Evolutionary conservation across 2,329 filamentous ascomycete species (phyloP), one percentile per base, ranked within the genome.

Genomic region (Paecilomyces fulvus): DNA sequence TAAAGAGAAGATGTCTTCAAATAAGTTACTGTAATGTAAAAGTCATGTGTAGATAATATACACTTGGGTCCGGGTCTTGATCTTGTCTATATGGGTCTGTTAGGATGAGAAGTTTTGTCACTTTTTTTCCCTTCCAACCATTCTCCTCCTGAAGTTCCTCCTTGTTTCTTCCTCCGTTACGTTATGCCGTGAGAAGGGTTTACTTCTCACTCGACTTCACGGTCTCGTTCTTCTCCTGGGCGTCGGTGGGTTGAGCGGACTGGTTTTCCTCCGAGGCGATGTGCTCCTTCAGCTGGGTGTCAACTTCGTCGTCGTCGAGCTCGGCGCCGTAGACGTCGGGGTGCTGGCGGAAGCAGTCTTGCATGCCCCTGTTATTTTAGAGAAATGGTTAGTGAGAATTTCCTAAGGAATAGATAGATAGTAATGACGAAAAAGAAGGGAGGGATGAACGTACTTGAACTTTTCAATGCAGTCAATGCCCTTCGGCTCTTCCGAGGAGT

Each of bases 381-480:
- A 43, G n/a, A 17, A 54, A 61, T 60, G 43, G 57, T 78, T 66
- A 72, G 70, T 65, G 25, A 57, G 59, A 25, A 54, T 23, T 23
- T n/a, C 33, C 37, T 46, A 12, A 21, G 31, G 49, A 31, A n/a
- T 54, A 54, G 23, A 52, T 51, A 56, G 37, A n/a, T n/a, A n/a
- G n/a, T n/a, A 25, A 51, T 57, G 7, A 10, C 21, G 52, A 46
- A n/a, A 46, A 48, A 54, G 14, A 31, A 58, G 3, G 10, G 30
- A 14, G 9, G 2, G 7, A 8, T 10, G 31, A 50, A 82, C 88
- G 51, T 80, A 94, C 90, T 95, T 92, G 82, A 96, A 96, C 77
- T 94, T 95, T 28, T 96, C 91, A 69, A 96, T 94, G 77, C 92
- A 96, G 71, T 96, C 91, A 79, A 96, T 92, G 53, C 92, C 92